Evolutionary conservation across 768 basidiomycete genomes (phyloP), one percentile per base, ranked within the genome.

Genomic region (Pholiota conissans): DNA sequence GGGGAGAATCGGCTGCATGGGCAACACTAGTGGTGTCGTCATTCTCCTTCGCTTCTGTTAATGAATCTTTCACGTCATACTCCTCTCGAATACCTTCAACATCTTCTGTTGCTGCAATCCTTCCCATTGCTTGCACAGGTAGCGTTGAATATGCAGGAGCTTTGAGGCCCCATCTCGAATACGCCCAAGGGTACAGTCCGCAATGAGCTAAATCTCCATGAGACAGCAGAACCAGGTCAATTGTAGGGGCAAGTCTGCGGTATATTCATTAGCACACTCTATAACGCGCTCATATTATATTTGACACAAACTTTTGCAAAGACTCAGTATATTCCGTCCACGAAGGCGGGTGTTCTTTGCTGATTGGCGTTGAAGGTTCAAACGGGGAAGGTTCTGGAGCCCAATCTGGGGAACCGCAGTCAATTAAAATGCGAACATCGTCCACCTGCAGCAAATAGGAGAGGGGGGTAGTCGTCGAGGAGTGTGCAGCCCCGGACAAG

Each of bases 131-230:
- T 63, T 95, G 93, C 0, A 97, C 94, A 34, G 96, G 96, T 26
- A 98, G 83, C 2, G 95, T 96, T 0, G 92, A 90, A 70, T 98
- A 99, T 18, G 94, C 87, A 3, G 95, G 93, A 20, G 95, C 95
- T 58, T 83, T 88, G 39, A 98, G 79, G 20, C 87, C 88, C 89
- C 93, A 95, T 69, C 84, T 81, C 16, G 94, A 83, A 69, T 91
- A 83, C 5, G 97, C 95, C 71, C 91, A 98, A 10, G 97, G 87
- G 68, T 93, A 95, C n/a, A 98, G 78, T 14, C 96, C 96, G 26
- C 89, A 83, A 68, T 97, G 95, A 0, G 84, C 78, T 11, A 97
- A 80, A 65, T 96, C 93, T 1, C 95, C 95, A 74, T 98, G 95
- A 0, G 96, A 97, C 48, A 98, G 82, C 20, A 99, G 82, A 27